Percentiles rank a stretch among this genome's conserved stretches.
Evolutionary conservation across 73 alveolate species (phyloP).

Genomic region (Urostyla sp.): DNA sequence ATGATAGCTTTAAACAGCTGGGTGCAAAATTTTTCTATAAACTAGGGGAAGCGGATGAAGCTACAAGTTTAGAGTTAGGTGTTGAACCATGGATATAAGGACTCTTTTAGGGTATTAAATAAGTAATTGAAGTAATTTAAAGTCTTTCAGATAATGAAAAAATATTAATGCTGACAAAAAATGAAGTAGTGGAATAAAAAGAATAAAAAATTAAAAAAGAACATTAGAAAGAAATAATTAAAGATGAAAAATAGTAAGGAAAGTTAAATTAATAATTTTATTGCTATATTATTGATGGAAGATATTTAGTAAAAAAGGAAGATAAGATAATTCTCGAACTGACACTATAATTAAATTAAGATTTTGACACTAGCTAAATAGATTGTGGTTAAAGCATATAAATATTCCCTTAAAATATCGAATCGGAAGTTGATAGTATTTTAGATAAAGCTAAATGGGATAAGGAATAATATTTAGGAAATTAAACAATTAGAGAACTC

Average conservation of each 20-base stretch:
- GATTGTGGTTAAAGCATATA: conserved; percentile 30
- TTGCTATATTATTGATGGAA: background rate
- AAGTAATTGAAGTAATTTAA: background rate
- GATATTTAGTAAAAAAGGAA: too few species aligned
- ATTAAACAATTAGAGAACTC: conserved; percentile 16
- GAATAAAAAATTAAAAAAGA: background rate
- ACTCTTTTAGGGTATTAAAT: conserved; percentile 17
- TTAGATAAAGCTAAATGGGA: conserved; percentile 12
- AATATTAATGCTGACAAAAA: background rate
- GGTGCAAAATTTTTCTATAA: conserved; percentile 60
- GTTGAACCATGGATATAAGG: conserved; percentile 76
- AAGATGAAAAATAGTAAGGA: too few species aligned
- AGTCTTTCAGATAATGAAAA: background rate
- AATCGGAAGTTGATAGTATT: background rate
- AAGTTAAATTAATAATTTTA: background rate
- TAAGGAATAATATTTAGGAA: conserved; percentile 6
- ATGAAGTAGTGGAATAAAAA: background rate
- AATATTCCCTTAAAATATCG: background rate
- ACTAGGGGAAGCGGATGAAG: conserved; percentile 74
- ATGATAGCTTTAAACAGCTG: conserved; percentile 29
- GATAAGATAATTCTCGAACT: too few species aligned
- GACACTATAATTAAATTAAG: background rate
- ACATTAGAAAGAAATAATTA: background rate
- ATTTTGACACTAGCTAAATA: background rate
- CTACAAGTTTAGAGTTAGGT: conserved; percentile 49